These are phyloP conservation scores for Forsythia suspensa DNA, from an alignment of 257 asterid genomes.

Conservation along the genomic window DNA sequence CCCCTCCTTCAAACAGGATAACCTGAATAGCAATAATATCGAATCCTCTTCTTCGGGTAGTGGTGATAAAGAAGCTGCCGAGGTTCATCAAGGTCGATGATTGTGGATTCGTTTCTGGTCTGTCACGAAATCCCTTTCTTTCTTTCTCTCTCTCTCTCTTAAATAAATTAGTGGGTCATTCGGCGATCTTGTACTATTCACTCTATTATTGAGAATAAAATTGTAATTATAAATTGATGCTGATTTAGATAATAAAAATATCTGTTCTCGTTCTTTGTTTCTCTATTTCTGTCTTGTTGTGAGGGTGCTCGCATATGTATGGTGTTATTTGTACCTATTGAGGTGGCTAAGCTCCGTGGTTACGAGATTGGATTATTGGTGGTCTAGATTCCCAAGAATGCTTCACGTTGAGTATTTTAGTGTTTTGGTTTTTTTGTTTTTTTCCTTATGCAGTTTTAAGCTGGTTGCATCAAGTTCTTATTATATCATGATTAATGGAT, in stretches of 20 bases:
- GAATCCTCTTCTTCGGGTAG: constrained; percentile 17
- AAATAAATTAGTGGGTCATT: background rate
- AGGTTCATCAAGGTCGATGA: constrained; percentile 31
- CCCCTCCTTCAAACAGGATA: constrained; percentile 47
- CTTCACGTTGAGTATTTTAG: too few relatives aligned
- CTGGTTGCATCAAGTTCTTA: background rate
- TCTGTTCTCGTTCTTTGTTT: background rate
- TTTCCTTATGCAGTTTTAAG: background rate
- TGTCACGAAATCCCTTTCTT: background rate
- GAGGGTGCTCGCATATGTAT: background rate
- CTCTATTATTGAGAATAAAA: background rate
- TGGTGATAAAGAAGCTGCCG: constrained; percentile 10
- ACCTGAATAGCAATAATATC: background rate
- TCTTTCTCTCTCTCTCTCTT: background rate
- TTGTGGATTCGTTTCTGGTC: constrained; percentile 16
- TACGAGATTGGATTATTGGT: background rate
- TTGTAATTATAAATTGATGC: background rate
- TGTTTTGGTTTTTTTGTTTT: too few relatives aligned
- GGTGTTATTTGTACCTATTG: background rate
- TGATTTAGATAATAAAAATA: background rate
- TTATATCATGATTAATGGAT: background rate
- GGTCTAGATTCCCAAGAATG: background rate
- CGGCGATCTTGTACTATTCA: background rate
- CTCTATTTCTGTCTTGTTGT: background rate
- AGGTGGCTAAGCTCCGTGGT: background rate